Evolutionary conservation across 2,329 filamentous ascomycete species (phyloP).

Genomic region (Pestalotiopsis sp.): DNA sequence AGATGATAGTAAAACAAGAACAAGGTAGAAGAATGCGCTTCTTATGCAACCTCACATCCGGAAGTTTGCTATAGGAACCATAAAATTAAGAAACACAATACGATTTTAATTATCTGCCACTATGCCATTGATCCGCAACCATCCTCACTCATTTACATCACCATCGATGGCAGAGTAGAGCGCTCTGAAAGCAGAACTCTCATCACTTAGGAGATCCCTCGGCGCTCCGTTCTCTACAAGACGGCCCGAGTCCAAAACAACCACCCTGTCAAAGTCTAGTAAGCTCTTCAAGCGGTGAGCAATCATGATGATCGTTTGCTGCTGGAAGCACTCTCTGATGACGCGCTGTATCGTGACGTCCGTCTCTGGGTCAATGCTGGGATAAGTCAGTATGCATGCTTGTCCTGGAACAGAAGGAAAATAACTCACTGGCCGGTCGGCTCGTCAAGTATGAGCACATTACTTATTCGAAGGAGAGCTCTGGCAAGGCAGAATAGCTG

Average conservation of each 20-base stretch:
- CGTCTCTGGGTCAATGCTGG: slow-evolving; percentile 31
- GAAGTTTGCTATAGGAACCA: no score
- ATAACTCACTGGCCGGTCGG: slow-evolving; percentile 20
- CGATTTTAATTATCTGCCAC: no score
- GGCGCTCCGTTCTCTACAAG: not conserved
- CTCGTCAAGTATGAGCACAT: slow-evolving; percentile 35
- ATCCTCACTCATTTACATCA: not conserved
- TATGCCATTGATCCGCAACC: not conserved
- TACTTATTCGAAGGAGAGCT: slow-evolving; percentile 14
- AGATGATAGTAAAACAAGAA: no score
- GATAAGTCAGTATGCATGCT: not conserved
- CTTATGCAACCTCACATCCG: no score
- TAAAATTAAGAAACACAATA: no score
- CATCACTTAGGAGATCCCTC: not conserved
- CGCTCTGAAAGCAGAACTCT: not conserved
- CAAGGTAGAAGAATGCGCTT: no score
- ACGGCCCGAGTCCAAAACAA: not conserved
- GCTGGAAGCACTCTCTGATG: slow-evolving; percentile 32
- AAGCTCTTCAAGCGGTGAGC: slow-evolving; percentile 22
- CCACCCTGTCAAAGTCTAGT: slow-evolving; percentile 1
- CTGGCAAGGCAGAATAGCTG: slow-evolving; percentile 67
- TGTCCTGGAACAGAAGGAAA: no score
- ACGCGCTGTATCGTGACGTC: slow-evolving; percentile 30
- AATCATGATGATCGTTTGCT: slow-evolving; percentile 37
- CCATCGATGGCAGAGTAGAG: not conserved